Evolutionary conservation across 2,329 filamentous ascomycete genomes (phyloP), one percentile per base, ranked within the genome.

Genomic region (Fusarium nodosum): DNA sequence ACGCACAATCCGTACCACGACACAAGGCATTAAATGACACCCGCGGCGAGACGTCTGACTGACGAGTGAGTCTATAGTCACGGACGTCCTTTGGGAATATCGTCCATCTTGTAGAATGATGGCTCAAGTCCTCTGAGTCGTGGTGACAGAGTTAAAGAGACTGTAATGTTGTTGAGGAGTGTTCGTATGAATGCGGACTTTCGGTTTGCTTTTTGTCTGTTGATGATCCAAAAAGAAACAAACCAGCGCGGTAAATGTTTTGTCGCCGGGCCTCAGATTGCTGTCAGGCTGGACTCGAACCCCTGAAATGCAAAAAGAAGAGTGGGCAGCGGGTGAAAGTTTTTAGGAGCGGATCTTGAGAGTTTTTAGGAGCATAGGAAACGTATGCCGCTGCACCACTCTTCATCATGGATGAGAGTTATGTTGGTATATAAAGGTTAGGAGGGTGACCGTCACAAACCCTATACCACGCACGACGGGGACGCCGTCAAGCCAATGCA

Each of bases 301-400:
- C 11, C 16, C 6, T 0, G 10, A 20, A 28, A 28, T 44, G 20
- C 45, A 61, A 61, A 50, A 38, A 31, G 15, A 39, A 38, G 36
- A 61, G 56, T 26, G 20, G 30, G 47, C 30, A 63, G 60, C 45
- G 42, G 56, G 47, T 31, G 60, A 51, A 13, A 60, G 33, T 26
- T 28, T 53, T 62, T 56, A 48, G 34, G 51, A n/a, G 16, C 30
- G 51, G 51, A 33, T 20, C 45, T 54, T 34, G 24, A 36, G 52
- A 41, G 18, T 55, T 44, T 34, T 36, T 50, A 24, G 30, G 46
- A 50, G 22, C 11, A 13, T 57, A 47, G 24, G 42, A 22, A 36
- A 15, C 41, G 44, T 13, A 59, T 59, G 41, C 57, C 54, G 31
- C 54, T 59, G 47, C 44, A 60, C 54, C 54, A 60, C 58, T 38